phyloP scores from a whole-genome alignment of 441 rosid species.

The Erodium trifolium region DNA sequence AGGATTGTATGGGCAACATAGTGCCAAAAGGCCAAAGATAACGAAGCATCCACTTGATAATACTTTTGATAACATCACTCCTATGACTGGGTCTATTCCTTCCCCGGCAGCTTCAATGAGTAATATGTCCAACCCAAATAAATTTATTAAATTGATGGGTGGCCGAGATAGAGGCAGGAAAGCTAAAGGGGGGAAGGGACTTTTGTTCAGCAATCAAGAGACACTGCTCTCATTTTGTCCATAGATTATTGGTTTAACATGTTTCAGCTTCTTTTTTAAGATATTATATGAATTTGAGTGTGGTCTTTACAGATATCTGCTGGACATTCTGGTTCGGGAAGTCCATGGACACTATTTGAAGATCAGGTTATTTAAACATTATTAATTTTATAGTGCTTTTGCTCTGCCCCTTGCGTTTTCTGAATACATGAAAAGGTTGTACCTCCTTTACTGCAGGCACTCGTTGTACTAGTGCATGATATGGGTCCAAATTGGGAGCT shows the following conservation, averaged over 20 bases:
- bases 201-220: slow-evolving; percentile 11
- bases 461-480: slow-evolving; percentile 97
- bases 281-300: slow-evolving; percentile 18
- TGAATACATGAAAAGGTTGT: slow-evolving; percentile 17
- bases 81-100: slow-evolving; percentile 41
- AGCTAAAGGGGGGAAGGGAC: slow-evolving; percentile 72
- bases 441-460: slow-evolving; percentile 54
- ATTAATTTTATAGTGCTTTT: slow-evolving; percentile 3
- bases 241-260: slow-evolving; percentile 15
- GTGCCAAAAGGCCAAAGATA: slow-evolving; percentile 69
- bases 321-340: slow-evolving; percentile 72
- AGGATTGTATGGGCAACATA: slow-evolving; percentile 74
- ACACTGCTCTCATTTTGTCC: slow-evolving; percentile 16
- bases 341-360: slow-evolving; percentile 91
- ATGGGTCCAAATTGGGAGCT: slow-evolving; percentile 98
- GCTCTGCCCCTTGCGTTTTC: slow-evolving; percentile 9
- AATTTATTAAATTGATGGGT: slow-evolving; percentile 56
- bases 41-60: slow-evolving; percentile 58
- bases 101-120: no score
- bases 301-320: slow-evolving; percentile 52
- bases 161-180: slow-evolving; percentile 73
- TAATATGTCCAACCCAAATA: slow-evolving; percentile 40
- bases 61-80: slow-evolving; percentile 50
- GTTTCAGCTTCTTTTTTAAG: slow-evolving; percentile 9
- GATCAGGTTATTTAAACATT: slow-evolving; percentile 64